Percentiles rank a stretch among this genome's conserved stretches.
These are phyloP conservation scores for Przewalskia tangutica DNA, from an alignment of 257 asterid genomes.

Conservation along the genomic window DNA sequence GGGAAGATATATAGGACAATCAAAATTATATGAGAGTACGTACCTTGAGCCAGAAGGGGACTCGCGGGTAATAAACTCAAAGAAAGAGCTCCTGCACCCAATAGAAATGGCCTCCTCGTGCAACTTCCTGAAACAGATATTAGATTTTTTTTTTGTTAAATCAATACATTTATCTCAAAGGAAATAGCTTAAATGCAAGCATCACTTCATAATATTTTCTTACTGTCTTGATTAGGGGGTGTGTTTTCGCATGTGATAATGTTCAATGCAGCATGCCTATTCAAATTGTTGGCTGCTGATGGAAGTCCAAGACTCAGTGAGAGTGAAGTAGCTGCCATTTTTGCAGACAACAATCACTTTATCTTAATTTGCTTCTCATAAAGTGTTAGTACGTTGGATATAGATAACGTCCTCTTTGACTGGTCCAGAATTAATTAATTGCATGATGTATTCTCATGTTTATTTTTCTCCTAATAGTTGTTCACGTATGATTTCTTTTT, in stretches of 20 bases:
- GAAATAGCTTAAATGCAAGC: too few species aligned
- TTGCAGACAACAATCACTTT: not conserved
- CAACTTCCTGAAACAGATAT: constrained; percentile 21
- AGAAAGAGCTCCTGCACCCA: constrained; percentile 55
- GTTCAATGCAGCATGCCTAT: not conserved
- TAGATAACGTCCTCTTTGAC: constrained; percentile 19
- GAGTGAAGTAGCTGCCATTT: constrained; percentile 56
- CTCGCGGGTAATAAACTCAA: constrained; percentile 25
- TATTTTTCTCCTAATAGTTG: not conserved
- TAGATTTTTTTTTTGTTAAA: not conserved
- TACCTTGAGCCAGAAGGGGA: constrained; percentile 73
- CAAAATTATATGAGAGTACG: not conserved
- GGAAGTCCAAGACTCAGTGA: constrained; percentile 39
- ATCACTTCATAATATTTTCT: not conserved
- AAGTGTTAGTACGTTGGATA: not conserved
- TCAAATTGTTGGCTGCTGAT: not conserved
- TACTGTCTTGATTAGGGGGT: constrained; percentile 33
- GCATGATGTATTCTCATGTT: not conserved
- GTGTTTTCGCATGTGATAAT: constrained; percentile 27
- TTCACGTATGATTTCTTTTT: not conserved
- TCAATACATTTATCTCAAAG: not conserved
- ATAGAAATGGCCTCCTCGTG: constrained; percentile 40
- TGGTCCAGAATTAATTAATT: constrained; percentile 7
- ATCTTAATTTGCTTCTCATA: not conserved
- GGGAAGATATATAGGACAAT: too few species aligned